Evolutionary conservation across 768 basidiomycete genomes (phyloP).

Genomic region (Mycena kentingensis): DNA sequence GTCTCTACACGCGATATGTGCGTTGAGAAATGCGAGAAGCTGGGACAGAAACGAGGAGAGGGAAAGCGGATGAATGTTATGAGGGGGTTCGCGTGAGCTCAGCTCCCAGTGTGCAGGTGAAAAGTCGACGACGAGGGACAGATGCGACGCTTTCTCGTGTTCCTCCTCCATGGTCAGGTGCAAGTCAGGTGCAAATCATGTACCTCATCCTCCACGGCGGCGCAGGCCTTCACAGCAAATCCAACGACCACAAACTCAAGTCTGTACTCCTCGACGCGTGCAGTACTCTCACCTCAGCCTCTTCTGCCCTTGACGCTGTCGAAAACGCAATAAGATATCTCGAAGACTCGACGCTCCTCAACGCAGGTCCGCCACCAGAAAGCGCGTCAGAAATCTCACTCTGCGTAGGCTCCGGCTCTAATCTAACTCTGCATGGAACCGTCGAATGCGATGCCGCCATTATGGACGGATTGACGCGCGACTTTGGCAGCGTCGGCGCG

Average conservation of each 20-base stretch:
- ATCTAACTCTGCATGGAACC: slow-evolving; percentile 68
- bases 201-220: slow-evolving; percentile 73
- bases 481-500: slow-evolving; percentile 76
- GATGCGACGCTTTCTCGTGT: slow-evolving; percentile 47
- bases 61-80: slow-evolving; percentile 55
- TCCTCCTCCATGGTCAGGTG: slow-evolving; percentile 19
- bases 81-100: slow-evolving; percentile 46
- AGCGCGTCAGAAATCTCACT: neutral
- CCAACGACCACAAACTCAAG: slow-evolving; percentile 55
- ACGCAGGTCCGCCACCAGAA: slow-evolving; percentile 55
- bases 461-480: slow-evolving; percentile 47
- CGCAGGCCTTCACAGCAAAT: slow-evolving; percentile 62
- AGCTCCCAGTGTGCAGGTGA: slow-evolving; percentile 86
- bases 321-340: slow-evolving; percentile 56
- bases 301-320: slow-evolving; percentile 47
- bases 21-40: slow-evolving; percentile 87
- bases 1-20: slow-evolving; percentile 87
- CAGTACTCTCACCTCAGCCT: slow-evolving; percentile 5
- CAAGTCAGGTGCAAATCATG: neutral
- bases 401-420: slow-evolving; percentile 68
- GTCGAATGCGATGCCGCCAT: slow-evolving; percentile 85
- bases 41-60: slow-evolving; percentile 79
- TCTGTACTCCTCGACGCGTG: slow-evolving; percentile 43
- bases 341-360: slow-evolving; percentile 68
- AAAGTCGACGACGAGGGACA: slow-evolving; percentile 85